Evolutionary conservation across 2,329 filamentous ascomycete genomes (phyloP).

Genomic region (Microcera coccophila): DNA sequence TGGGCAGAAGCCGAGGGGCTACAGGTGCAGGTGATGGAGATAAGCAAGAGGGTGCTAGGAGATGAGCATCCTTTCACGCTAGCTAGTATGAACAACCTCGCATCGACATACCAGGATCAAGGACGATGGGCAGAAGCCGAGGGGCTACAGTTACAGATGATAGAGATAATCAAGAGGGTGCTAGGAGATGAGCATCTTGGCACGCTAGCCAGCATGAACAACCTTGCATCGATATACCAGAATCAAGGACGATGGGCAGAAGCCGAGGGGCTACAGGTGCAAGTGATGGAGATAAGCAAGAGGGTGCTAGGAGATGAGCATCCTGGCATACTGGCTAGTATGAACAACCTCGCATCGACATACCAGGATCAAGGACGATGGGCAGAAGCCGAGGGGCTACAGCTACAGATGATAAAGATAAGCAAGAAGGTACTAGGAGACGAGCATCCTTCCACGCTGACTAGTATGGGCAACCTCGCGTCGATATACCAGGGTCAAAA

Average conservation of each 20-base stretch:
- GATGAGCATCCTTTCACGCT: neutral
- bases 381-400: conserved; percentile 1
- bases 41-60: neutral
- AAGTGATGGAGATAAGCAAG: neutral
- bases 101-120: neutral
- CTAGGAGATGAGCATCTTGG: conserved; percentile 1
- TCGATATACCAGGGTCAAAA: neutral
- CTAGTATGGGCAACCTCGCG: neutral
- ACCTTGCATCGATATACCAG: neutral
- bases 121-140: conserved; percentile 1
- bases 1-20: neutral
- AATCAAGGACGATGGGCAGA: neutral
- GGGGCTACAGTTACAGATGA: neutral
- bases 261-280: neutral
- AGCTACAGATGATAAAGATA: neutral
- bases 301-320: conserved; percentile 1
- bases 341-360: neutral
- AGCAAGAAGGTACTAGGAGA: neutral
- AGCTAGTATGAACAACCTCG: neutral
- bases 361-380: neutral
- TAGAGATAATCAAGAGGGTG: neutral
- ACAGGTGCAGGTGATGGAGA: neutral
- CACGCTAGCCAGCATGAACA: neutral
- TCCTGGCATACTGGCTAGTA: neutral
- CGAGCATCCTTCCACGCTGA: conserved; percentile 1